Conservation (phyloP, 73 alveolate species). For the Paramecium octaurelia region DNA sequence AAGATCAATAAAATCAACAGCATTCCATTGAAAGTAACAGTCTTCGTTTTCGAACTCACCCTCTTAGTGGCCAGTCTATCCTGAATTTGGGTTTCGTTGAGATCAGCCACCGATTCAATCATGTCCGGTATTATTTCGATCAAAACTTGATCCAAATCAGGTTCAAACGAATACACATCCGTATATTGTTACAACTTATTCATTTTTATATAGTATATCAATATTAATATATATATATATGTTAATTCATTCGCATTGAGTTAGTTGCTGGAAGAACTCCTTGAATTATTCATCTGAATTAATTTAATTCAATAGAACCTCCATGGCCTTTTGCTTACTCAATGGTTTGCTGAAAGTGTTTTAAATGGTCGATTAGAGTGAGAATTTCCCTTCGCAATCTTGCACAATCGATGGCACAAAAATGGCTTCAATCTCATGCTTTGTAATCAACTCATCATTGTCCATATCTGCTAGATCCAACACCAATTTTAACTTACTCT, state of each 20-base stretch:
- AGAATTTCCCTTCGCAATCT: not conserved
- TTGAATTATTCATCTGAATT: not conserved
- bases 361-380: not conserved
- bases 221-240: not conserved
- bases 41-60: not conserved
- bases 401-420: not conserved
- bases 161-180: not conserved
- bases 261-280: not conserved
- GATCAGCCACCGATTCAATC: not conserved
- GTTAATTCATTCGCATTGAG: not conserved
- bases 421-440: slow-evolving; percentile 42
- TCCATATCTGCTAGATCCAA: slow-evolving; percentile 49
- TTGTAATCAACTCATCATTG: not conserved
- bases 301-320: not conserved
- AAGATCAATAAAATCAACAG: not conserved
- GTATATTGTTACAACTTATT: not conserved
- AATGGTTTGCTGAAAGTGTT: not conserved
- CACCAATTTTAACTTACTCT: not conserved
- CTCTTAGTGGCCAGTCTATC: not conserved
- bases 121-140: not conserved
- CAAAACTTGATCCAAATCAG: not conserved
- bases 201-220: not conserved
- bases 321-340: not conserved
- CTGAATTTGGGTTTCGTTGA: not conserved
- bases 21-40: not conserved